Base-by-base conservation (phyloP, 164 flowering plant species). In the Nymphaea thermarum region DNA sequence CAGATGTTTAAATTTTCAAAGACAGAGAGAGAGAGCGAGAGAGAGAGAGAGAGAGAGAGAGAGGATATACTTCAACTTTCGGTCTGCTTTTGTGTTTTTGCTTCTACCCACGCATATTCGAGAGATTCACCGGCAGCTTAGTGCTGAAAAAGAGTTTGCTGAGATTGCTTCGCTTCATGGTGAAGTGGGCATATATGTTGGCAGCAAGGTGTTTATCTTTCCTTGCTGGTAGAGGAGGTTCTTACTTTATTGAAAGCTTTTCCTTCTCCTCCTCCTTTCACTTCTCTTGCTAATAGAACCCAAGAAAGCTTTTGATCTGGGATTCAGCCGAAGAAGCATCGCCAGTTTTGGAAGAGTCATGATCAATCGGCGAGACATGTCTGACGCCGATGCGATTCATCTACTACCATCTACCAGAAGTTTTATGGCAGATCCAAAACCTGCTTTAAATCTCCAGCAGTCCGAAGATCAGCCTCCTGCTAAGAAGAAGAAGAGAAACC, bases 401-500 rank as follows among this genome's bases (percentile, higher is more conserved):
- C 15, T 61, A 5, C 63, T 15, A 0, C 15, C 63, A 16, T 6
- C 63, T 15, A 16, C 15, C 14, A 61, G 63, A 61, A 15, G 63
- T 0, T 61, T 61, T 15, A 25, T 25, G 25, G 63, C 6, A 2
- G 41, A 61, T 25, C 63, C 63, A 16, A 61, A 15, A 5, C 63
- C 63, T 61, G 41, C 6, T 15, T 61, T 15, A 15, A 25, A 61
- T 16, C 63, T 16, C 0, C 1, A 61, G 63, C 63, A 61, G 2
- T 15, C 8, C 5, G 7, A 45, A 45, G 53, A 45, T 25, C 36
- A 25, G 2, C 63, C 63, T 16, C 63, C 63, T 16, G 25, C n/a
- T 5, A 61, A 61, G n/a, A 61, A 61, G 63, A 61, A 61, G 63
- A 61, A 61, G 7, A n/a, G 63, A 61, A 61, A 61, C 16, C 63